Conservation (phyloP, 2,329 filamentous ascomycete genomes). For the Penicillium sp. region DNA sequence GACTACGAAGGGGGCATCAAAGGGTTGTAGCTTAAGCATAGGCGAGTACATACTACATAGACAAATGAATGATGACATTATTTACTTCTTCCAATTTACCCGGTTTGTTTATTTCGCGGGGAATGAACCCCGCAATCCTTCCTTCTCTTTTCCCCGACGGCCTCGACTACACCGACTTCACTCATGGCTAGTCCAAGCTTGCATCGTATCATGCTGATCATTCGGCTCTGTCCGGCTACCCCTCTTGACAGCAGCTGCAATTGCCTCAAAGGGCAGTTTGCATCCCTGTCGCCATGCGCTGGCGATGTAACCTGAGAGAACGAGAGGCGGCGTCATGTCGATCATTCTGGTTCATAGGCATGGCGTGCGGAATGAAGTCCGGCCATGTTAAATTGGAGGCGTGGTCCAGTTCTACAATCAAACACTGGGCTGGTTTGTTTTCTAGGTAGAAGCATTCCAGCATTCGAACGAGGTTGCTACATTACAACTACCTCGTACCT, state of each 20-base stretch:
- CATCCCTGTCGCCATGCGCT: not conserved
- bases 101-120: no score
- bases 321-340: not conserved
- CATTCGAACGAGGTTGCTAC: not conserved
- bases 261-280: not conserved
- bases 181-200: no score
- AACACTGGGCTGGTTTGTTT: no score
- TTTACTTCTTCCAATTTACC: no score
- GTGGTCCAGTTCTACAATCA: no score
- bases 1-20: conserved; percentile 71
- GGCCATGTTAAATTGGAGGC: no score
- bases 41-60: not conserved
- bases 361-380: not conserved
- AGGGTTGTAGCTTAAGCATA: conserved; percentile 47
- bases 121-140: no score
- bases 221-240: not conserved
- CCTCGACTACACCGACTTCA: not conserved
- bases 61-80: not conserved
- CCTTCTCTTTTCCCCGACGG: not conserved
- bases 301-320: not conserved
- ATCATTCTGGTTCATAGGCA: not conserved
- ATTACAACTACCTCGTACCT: not conserved
- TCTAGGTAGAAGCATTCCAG: no score
- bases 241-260: not conserved
- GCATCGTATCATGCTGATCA: no score